A percentile compares a stretch with the other conserved stretches of the same genome.
Conservation (phyloP, 2,329 filamentous ascomycete genomes). For the Erysiphe pulchra region DNA sequence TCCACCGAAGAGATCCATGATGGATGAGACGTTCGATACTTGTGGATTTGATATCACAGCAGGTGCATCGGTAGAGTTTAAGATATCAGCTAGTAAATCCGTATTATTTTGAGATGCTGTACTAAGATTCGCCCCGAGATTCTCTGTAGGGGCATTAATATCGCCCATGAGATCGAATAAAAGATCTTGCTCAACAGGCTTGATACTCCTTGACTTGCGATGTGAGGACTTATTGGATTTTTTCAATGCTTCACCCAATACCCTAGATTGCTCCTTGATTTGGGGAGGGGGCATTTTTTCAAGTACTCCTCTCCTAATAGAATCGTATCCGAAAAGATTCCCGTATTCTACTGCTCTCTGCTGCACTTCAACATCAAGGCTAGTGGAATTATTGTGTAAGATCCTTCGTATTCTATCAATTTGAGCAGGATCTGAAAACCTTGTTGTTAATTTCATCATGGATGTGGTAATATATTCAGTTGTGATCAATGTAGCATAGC, state of each 20-base stretch:
- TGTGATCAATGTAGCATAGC: slow-evolving; percentile 70
- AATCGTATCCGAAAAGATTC: slow-evolving; percentile 78
- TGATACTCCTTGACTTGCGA: slow-evolving; percentile 50
- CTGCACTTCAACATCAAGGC: slow-evolving; percentile 84
- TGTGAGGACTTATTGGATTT: slow-evolving; percentile 42
- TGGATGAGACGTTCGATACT: slow-evolving; percentile 36
- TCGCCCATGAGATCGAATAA: slow-evolving; percentile 83
- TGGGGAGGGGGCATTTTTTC: slow-evolving; percentile 97
- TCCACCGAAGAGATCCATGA: slow-evolving; percentile 69
- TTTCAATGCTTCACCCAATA: slow-evolving; percentile 56
- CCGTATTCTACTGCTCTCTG: slow-evolving; percentile 87
- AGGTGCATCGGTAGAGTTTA: slow-evolving; percentile 41
- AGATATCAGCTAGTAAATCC: slow-evolving; percentile 74
- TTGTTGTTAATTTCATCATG: slow-evolving; percentile 80
- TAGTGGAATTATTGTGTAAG: slow-evolving; percentile 53
- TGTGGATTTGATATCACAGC: slow-evolving; percentile 23
- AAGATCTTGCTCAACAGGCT: slow-evolving; percentile 75
- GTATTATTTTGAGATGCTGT: slow-evolving; percentile 47
- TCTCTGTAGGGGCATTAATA: slow-evolving; percentile 28
- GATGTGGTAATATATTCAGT: slow-evolving; percentile 93
- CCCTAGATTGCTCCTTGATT: slow-evolving; percentile 83
- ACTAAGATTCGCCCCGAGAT: slow-evolving; percentile 60
- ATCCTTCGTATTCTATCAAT: slow-evolving; percentile 63
- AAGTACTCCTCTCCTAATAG: slow-evolving; percentile 67
- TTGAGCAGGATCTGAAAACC: slow-evolving; percentile 61